These are phyloP conservation scores for Globisporangium ultimum DNA, from an alignment of 352 stramenopile species.

Conservation along the genomic window DNA sequence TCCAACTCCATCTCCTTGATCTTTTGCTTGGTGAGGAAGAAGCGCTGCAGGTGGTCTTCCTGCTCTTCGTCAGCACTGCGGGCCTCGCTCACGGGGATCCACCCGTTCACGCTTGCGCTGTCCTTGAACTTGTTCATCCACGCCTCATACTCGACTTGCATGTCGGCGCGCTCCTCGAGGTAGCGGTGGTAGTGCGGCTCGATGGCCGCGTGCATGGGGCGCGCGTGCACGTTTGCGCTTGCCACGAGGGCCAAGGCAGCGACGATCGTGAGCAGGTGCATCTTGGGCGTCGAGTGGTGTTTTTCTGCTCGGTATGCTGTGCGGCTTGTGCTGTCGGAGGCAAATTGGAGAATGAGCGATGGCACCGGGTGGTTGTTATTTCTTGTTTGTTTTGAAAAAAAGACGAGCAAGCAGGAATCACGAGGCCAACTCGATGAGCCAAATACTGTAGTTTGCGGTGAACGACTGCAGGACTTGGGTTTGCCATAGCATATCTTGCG, in stretches of 20 bases:
- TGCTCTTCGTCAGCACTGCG: constrained; percentile 26
- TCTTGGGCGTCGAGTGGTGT: background rate
- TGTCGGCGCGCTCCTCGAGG: constrained; percentile 38
- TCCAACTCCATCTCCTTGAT: constrained; percentile 9
- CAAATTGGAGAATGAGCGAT: too few relatives aligned
- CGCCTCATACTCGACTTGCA: constrained; percentile 34
- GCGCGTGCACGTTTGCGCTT: constrained; percentile 13
- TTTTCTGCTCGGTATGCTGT: too few relatives aligned
- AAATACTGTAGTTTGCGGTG: too few relatives aligned
- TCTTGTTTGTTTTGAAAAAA: too few relatives aligned
- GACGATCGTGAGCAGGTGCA: constrained; percentile 4
- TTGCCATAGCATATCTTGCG: too few relatives aligned
- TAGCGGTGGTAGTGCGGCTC: constrained; percentile 40
- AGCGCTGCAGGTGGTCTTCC: constrained; percentile 25
- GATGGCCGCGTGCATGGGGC: constrained; percentile 22
- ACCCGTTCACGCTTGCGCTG: constrained; percentile 18
- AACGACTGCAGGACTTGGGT: too few relatives aligned
- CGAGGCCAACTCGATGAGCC: too few relatives aligned
- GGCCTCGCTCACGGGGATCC: constrained; percentile 13
- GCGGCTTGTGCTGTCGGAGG: too few relatives aligned
- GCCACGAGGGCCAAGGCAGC: constrained; percentile 17
- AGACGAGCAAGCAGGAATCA: too few relatives aligned
- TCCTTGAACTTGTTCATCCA: constrained; percentile 42
- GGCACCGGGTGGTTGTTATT: too few relatives aligned
- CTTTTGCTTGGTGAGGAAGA: constrained; percentile 19